Evolutionary conservation across 108 stramenopile genomes (phyloP), one percentile per base, ranked within the genome.

Genomic region (Cylindrotheca fusiformis): DNA sequence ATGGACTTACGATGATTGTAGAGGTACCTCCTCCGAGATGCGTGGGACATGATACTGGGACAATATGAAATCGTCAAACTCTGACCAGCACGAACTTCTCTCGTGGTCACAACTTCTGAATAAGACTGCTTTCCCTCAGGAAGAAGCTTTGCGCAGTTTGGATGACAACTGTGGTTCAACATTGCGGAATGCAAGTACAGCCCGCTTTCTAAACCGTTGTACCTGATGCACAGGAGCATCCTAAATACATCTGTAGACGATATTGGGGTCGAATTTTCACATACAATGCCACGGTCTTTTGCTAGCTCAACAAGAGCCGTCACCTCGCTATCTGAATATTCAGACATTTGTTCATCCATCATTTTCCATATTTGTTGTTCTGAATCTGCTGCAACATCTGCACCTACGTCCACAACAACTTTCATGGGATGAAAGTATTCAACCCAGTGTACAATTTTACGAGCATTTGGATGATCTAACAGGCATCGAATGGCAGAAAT

Each of bases 1-100:
- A n/a, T n/a, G n/a, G n/a, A n/a, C n/a, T n/a, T n/a, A 75, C 88
- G 91, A 53, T 93, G 91, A 23, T 93, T 85, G 82, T 80, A 89
- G 8, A 93, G 68, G 63, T 83, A 58, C 25, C 49, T 50, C 54
- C 91, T 70, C 28, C 87, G 46, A 0, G 80, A 75, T 1, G 91
- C 83, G 70, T 89, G 87, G 5, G 80, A 78, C 49, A 85, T 65
- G 48, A 85, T 71, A 14, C 79, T 56, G 27, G 91, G 86, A 0
- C 88, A 48, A 53, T 93, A 93, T 10, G 83, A 83, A 45, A 93
- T 79, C 8, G 87, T 88, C 58, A 93, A 72, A 19, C 75, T 65
- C 56, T 89, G 84, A 45, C 91, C 87, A 51, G 68, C 65, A 18
- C 56, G 58, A 12, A 93, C 83, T 48, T 28, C 30, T 46, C 86